Conservation (phyloP, 179 eudicot genomes). For the Amaranthus tricolor region DNA sequence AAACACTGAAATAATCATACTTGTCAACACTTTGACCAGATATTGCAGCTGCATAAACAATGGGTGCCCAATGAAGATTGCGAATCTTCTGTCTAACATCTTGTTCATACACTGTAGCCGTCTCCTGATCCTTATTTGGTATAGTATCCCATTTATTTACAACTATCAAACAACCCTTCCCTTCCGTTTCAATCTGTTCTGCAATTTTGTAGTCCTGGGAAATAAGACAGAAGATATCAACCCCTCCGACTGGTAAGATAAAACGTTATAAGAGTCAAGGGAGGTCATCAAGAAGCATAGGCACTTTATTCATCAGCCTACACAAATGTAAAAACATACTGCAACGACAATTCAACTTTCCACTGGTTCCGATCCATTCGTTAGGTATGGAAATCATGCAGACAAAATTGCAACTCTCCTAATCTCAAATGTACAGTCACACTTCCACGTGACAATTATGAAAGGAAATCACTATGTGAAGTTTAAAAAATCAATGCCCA, state of each 20-base stretch:
- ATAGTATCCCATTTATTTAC: constrained; percentile 99
- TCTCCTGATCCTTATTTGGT: constrained; percentile 84
- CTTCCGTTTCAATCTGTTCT: constrained; percentile 92
- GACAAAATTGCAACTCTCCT: background rate
- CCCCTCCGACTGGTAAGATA: background rate
- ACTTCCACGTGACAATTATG: background rate
- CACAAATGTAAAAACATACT: background rate
- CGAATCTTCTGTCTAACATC: constrained; percentile 89
- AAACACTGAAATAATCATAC: constrained; percentile 42
- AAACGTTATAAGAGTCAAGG: background rate
- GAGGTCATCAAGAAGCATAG: background rate
- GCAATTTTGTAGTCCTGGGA: constrained; percentile 90
- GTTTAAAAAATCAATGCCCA: background rate
- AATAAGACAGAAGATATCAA: constrained; percentile 14
- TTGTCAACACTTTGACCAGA: constrained; percentile 82
- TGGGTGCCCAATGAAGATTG: constrained; percentile 91
- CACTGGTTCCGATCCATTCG: background rate
- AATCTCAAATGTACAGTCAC: background rate
- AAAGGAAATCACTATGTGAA: background rate
- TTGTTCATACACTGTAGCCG: constrained; percentile 70
- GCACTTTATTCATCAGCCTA: background rate
- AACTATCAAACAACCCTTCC: constrained; percentile 90
- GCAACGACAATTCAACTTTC: background rate
- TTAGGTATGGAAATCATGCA: background rate
- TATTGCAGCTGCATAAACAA: constrained; percentile 94